Base-by-base conservation (phyloP, 2,329 filamentous ascomycete genomes). In the Tolypocladium album region DNA sequence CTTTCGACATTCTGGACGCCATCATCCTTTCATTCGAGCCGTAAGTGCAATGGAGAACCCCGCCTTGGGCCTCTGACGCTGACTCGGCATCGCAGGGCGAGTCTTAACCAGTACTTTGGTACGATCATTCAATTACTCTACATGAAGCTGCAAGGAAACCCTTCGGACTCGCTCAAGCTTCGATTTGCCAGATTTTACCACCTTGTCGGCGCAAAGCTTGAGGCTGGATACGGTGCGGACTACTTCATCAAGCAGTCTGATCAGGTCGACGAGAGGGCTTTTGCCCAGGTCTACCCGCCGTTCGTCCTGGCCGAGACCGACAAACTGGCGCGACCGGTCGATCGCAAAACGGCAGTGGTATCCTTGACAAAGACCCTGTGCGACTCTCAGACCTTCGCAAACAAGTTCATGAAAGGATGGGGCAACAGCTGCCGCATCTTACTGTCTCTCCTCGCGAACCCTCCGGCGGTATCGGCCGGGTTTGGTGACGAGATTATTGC, bases 121-220 rank as follows among this genome's bases (percentile, higher is more conserved):
- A 85, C 87, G 1, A 89, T 99, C 61, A 80, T 97, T 60, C 86
- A 87, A 61, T 82, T 97, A 47, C 83, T 97, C 68, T 88, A 97
- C 70, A 89, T 86, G 78, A 78, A 88, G 79, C 76, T 90, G 76
- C 75, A 94, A 83, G 76, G 87, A 55, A 78, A 75, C 42, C 78
- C 81, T 7, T 79, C 92, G 0, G 93, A 97, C 67, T 88, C 86
- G 55, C 89, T 96, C 74, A 89, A 92, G 67, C 78, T 90, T 59
- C 88, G 92, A 58, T 97, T 99, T 71, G 89, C 92, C 59, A 88
- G 92, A 40, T 95, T 99, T 79, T 99, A 95, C 73, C 93, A 99
- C 74, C 86, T 97, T 64, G 83, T 97, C 59, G 90, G 90, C 38
- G 90, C 92, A 22, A 82, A 85, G 47, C 72, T 88, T 40, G 88